Percentiles rank a stretch among this genome's conserved stretches.
Conservation (phyloP, 2,329 filamentous ascomycete species). For the Juglanconis oblonga region DNA sequence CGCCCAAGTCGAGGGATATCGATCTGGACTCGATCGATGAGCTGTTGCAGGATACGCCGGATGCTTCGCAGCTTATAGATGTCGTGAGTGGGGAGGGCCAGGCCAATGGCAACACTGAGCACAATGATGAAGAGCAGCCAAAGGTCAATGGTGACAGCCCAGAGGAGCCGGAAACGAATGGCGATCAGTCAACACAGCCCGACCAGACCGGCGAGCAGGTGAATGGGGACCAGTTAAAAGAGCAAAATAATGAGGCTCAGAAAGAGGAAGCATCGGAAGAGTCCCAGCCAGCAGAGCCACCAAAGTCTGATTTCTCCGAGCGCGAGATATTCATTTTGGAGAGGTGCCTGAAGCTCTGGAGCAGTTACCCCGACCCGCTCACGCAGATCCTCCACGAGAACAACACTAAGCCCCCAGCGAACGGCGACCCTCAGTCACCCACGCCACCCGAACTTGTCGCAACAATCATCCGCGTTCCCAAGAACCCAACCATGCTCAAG, state of each 20-base stretch:
- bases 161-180: constrained; percentile 26
- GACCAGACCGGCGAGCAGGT: constrained; percentile 21
- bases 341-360: constrained; percentile 65
- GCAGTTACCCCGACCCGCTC: constrained; percentile 54
- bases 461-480: constrained; percentile 72
- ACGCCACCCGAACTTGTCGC: constrained; percentile 66
- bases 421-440: constrained; percentile 52
- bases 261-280: constrained; percentile 25
- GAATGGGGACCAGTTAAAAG: not conserved
- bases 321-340: constrained; percentile 46
- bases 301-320: constrained; percentile 42
- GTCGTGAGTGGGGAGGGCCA: not conserved
- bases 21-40: constrained; percentile 54
- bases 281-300: constrained; percentile 14
- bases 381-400: constrained; percentile 53
- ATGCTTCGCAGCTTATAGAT: constrained; percentile 41
- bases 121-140: constrained; percentile 7
- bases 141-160: constrained; percentile 26
- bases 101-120: not conserved
- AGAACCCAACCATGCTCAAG: constrained; percentile 79
- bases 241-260: constrained; percentile 20
- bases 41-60: constrained; percentile 55
- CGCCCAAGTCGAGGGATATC: constrained; percentile 34
- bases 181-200: constrained; percentile 22
- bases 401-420: constrained; percentile 67